Evolutionary conservation across 2,329 filamentous ascomycete genomes (phyloP).

Genomic region (Ophiostoma quercus): DNA sequence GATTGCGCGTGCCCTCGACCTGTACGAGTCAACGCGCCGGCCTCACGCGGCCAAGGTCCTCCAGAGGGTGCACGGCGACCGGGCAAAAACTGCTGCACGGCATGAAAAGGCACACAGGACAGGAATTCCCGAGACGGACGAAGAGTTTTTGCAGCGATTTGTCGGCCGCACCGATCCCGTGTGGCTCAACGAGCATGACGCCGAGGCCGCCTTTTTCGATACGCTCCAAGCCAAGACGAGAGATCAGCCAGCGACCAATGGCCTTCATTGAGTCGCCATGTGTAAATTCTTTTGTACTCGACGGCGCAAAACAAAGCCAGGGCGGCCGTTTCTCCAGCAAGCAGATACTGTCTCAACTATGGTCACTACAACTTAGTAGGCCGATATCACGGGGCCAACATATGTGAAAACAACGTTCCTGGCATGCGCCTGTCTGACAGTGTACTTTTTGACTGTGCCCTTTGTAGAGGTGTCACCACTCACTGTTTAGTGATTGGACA

Average conservation of each 20-base stretch:
- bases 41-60: constrained; percentile 8
- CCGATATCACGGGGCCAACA: constrained; percentile 1
- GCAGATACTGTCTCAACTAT: background rate
- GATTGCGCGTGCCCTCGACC: background rate
- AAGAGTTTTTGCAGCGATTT: constrained; percentile 3
- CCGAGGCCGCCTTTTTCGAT: constrained; percentile 5
- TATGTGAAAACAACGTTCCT: background rate
- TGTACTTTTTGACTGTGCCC: background rate
- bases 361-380: too few species aligned
- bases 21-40: background rate
- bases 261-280: background rate
- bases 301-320: background rate
- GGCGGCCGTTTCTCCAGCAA: background rate
- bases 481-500: background rate
- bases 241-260: background rate
- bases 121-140: background rate
- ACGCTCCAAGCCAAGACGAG: background rate
- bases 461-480: background rate
- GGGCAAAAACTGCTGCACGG: background rate
- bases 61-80: constrained; percentile 10
- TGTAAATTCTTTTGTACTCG: background rate
- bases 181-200: constrained; percentile 10
- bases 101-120: background rate
- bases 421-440: background rate
- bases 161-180: background rate